Base-by-base conservation (phyloP, 2,329 filamentous ascomycete genomes). In the Plectosphaerella cucumerina region DNA sequence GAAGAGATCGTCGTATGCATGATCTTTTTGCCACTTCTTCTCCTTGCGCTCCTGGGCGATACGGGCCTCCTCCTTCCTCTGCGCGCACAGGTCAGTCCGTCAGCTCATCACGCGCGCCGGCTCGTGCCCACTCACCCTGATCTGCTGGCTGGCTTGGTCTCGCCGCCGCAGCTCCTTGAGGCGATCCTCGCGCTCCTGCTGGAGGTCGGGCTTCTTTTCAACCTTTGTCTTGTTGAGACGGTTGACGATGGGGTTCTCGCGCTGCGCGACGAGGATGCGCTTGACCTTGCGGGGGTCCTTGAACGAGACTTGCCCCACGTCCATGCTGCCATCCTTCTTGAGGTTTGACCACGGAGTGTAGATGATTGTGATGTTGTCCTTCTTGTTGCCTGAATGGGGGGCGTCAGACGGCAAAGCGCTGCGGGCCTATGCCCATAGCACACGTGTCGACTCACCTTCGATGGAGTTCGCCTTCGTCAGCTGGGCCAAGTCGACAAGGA, bases 381-480 rank as follows among this genome's bases (percentile, higher is more conserved):
- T 97, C 72, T 99, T 99, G 76, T 99, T 99, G 57, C 94, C 89
- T 92, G 53, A 6, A 12, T 2, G 17, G 17, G 44, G n/a, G 26
- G 6, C 1, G 12, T 43, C 15, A 31, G 35, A 14, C 11, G 22
- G 10, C 20, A 23, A 23, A 31, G 44, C 17, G 11, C n/a, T 31
- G 8, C 9, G 20, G 42, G 20, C 37, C 45, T 17, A 35, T 43
- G 26, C n/a, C n/a, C n/a, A n/a, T n/a, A n/a, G n/a, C n/a, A n/a
- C n/a, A n/a, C 11, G 9, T 23, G 41, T 44, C 20, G 49, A 56
- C 67, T 55, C 63, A 87, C 89, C 94, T 76, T 99, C 94, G 61
- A 99, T 99, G 52, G 91, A 97, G 73, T 99, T 99, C 56, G 94
- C 94, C 73, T 99, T 99, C 51, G 94, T 99, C 61, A 99, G 78